phyloP scores from a whole-genome alignment of 2,329 filamentous ascomycete genomes.

The Ascochyta rabiei region DNA sequence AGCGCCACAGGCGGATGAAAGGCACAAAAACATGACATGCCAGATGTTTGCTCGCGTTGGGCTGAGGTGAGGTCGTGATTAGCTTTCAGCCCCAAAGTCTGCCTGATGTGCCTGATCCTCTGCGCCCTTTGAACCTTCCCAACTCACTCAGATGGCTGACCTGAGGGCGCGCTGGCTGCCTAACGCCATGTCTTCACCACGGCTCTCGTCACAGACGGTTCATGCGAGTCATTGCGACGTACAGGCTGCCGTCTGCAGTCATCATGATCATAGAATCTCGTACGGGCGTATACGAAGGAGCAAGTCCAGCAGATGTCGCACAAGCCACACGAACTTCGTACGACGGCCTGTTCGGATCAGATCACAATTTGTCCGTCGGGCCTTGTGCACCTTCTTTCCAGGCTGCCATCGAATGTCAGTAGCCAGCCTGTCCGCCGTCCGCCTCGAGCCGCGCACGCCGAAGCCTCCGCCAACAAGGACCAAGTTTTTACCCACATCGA shows the following conservation, averaged over 20 bases:
- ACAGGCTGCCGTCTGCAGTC: slow-evolving; percentile 1
- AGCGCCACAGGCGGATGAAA: neutral
- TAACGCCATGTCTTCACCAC: neutral
- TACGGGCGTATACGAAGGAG: neutral
- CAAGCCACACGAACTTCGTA: neutral
- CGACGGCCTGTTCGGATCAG: neutral
- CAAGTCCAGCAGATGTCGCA: neutral
- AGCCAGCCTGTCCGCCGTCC: neutral
- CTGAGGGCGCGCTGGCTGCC: slow-evolving; percentile 6
- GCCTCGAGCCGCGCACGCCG: neutral
- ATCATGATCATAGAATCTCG: neutral
- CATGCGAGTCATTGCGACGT: slow-evolving; percentile 3
- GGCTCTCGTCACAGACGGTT: neutral
- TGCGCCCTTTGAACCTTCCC: slow-evolving; percentile 3
- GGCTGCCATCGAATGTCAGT: neutral
- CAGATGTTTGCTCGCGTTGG: neutral
- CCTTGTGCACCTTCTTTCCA: neutral
- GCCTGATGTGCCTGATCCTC: neutral
- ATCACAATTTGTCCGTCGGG: neutral
- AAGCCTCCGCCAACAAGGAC: neutral
- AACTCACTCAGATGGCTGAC: neutral
- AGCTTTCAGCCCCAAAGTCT: slow-evolving; percentile 14
- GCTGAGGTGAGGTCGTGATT: slow-evolving; percentile 6
- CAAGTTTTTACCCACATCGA: neutral
- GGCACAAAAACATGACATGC: neutral